Percentiles rank a stretch among this genome's conserved stretches.
These are phyloP conservation scores for Brassica rapa DNA, from an alignment of 345 rosid genomes.

Conservation along the genomic window DNA sequence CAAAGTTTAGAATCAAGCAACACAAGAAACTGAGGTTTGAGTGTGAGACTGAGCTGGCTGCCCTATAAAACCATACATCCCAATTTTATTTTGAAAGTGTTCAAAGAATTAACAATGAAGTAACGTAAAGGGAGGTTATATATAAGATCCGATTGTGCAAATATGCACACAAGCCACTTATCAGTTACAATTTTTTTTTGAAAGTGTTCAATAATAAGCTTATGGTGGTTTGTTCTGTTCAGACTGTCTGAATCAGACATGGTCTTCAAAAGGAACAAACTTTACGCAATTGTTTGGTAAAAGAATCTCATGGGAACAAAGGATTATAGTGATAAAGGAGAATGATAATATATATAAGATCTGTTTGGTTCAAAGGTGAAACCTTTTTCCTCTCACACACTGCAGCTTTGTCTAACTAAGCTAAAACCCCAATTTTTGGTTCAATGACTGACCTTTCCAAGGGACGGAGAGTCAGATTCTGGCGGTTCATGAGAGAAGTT, in stretches of 20 bases:
- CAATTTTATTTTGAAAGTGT: too few relatives aligned
- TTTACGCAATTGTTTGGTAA: not conserved
- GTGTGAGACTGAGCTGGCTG: too few relatives aligned
- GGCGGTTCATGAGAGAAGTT: conserved; percentile 31
- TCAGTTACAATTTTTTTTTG: too few relatives aligned
- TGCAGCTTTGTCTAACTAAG: not conserved
- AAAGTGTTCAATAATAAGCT: not conserved
- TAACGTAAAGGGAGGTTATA: conserved; percentile 34
- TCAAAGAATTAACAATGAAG: not conserved
- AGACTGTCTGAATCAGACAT: not conserved
- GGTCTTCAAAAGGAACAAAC: not conserved
- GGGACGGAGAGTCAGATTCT: conserved; percentile 18
- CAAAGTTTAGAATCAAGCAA: not conserved
- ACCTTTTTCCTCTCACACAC: not conserved
- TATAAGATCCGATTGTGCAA: too few relatives aligned
- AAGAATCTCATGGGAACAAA: conserved; percentile 2
- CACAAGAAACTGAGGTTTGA: not conserved
- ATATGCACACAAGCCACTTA: too few relatives aligned
- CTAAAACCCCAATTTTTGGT: conserved; percentile 19
- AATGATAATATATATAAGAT: not conserved
- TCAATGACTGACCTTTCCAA: conserved; percentile 52
- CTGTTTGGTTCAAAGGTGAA: not conserved
- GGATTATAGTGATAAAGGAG: not conserved
- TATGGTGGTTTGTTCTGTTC: not conserved
- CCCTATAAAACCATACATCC: too few relatives aligned